Evolutionary conservation across 345 rosid species (phyloP), one percentile per base, ranked within the genome.

Genomic region (Camelina hispida): DNA sequence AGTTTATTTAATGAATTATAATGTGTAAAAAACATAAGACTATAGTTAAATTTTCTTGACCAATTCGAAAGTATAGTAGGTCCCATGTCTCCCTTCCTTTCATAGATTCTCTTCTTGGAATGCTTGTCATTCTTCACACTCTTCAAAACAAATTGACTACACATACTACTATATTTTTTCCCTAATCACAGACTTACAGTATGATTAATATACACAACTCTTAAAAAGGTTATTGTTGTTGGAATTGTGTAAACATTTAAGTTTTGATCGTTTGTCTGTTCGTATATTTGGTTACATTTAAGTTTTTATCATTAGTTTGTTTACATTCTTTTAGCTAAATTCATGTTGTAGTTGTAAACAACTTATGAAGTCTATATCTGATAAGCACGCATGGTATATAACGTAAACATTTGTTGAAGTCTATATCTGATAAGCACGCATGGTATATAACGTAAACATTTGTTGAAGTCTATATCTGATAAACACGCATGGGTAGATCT

Each of bases 21-120:
- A 28, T 28, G n/a, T 52, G 8, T 22, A 52, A 51, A n/a, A 51
- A 51, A 10, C 1, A 18, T 7, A 20, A 52, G 8, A 20, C 11
- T 22, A 10, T 12, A 13, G 13, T 53, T 23, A 23, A 23, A 54
- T 54, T 51, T 51, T 20, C 7, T 53, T 10, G 6, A 23, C 16
- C 35, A 13, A 54, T 11, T 52, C 57, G 28, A n/a, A 25, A 25
- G 28, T 25, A 25, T 13, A 15, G 18, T 14, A 47, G 50, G 72
- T 54, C 73, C 32, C 2, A 7, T 20, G 20, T 5, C 7, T 17
- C 12, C 25, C 32, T 56, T 17, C 13, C 16, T 69, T 44, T 65
- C n/a, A 57, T 70, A 70, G 56, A 70, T 32, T 58, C 56, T 15
- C 20, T 69, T 70, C 15, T 58, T 18, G 55, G 56, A 56, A 56